These are phyloP conservation scores for Skeletonema menzelii DNA, from an alignment of 108 stramenopile genomes.

Conservation along the genomic window DNA sequence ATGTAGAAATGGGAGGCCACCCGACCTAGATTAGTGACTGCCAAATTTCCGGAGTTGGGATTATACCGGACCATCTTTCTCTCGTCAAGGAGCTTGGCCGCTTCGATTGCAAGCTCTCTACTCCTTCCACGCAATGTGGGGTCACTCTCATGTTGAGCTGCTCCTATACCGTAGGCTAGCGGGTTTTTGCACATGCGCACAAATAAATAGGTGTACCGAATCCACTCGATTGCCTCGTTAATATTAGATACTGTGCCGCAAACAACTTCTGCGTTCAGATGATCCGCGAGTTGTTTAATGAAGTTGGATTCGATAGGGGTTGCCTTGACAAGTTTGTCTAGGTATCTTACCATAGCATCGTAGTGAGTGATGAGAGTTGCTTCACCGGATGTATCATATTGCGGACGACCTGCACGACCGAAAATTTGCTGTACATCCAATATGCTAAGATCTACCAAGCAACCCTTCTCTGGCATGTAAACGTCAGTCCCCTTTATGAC, in stretches of 20 bases:
- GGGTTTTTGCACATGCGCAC: conserved; percentile 96
- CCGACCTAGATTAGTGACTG: conserved; percentile 92
- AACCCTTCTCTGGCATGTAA: conserved; percentile 98
- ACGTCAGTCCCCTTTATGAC: conserved; percentile 99
- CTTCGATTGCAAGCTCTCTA: conserved; percentile 77
- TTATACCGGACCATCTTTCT: conserved; percentile 90
- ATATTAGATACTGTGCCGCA: conserved; percentile 96
- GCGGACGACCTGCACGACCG: conserved; percentile 97
- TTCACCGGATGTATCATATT: conserved; percentile 96
- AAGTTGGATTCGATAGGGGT: conserved; percentile 95
- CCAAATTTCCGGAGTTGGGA: conserved; percentile 83
- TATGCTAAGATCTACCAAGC: conserved; percentile 90
- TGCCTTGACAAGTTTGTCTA: conserved; percentile 90
- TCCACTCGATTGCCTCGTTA: conserved; percentile 92
- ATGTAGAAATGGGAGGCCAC: conserved; percentile 99
- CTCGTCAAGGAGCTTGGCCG: conserved; percentile 83
- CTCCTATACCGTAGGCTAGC: conserved; percentile 90
- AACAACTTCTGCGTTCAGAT: conserved; percentile 98
- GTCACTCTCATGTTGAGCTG: conserved; percentile 73
- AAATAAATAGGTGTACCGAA: conserved; percentile 96
- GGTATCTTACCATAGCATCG: conserved; percentile 88
- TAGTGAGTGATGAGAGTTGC: conserved; percentile 95
- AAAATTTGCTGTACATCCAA: conserved; percentile 99
- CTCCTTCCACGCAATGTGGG: conserved; percentile 64
- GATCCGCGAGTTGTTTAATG: conserved; percentile 95